These are phyloP conservation scores for Lophiostoma macrostomum DNA, from an alignment of 495 filamentous ascomycete species.

Conservation along the genomic window DNA sequence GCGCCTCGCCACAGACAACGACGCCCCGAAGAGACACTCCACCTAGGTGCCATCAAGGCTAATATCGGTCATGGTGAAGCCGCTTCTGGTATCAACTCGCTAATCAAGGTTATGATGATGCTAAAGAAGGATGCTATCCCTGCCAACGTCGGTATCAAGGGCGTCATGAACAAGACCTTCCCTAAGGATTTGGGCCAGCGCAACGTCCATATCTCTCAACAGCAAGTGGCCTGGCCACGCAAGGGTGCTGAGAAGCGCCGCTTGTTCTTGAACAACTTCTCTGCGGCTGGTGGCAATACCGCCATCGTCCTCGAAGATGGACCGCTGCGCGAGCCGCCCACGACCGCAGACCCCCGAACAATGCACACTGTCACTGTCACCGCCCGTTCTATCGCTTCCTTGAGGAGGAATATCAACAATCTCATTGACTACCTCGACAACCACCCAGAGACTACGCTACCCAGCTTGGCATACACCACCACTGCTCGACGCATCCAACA, in stretches of 20 bases:
- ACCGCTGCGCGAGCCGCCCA: conserved; percentile 42
- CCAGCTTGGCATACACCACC: conserved; percentile 45
- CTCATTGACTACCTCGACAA: conserved; percentile 52
- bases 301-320: conserved; percentile 54
- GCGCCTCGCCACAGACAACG: conserved; percentile 67
- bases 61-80: conserved; percentile 91
- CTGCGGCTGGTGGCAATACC: conserved; percentile 46
- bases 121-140: conserved; percentile 78
- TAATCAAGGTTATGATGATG: conserved; percentile 88
- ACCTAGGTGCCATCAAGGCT: conserved; percentile 81
- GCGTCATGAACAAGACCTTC: conserved; percentile 75
- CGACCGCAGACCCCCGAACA: conserved; percentile 53
- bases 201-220: conserved; percentile 66
- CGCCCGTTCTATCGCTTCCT: conserved; percentile 51
- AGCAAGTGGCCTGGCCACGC: conserved; percentile 60
- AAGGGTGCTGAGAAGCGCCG: conserved; percentile 61
- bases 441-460: conserved; percentile 46
- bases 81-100: conserved; percentile 75
- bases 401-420: conserved; percentile 54
- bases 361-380: conserved; percentile 53
- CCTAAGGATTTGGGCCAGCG: conserved; percentile 70
- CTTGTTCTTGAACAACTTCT: conserved; percentile 53
- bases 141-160: conserved; percentile 86
- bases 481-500: conserved; percentile 48
- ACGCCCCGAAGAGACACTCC: conserved; percentile 65